Evolutionary conservation across 352 stramenopile genomes (phyloP), one percentile per base, ranked within the genome.

Genomic region (Lagenidium sp.): DNA sequence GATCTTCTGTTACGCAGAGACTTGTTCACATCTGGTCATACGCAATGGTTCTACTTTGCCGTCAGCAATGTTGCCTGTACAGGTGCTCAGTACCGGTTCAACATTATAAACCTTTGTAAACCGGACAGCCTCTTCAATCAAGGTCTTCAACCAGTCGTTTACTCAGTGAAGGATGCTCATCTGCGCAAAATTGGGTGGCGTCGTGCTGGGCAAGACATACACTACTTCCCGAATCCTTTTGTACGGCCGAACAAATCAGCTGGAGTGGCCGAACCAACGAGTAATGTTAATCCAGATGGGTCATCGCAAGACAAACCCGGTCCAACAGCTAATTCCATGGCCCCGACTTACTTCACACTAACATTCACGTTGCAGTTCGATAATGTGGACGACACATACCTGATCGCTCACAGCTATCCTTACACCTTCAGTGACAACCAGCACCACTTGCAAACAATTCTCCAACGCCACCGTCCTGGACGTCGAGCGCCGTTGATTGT

Each of bases 31-130:
- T 58, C 40, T 0, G 70, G 81, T 0, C 71, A 95, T 41, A 94
- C 71, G 53, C 85, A 97, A 60, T 98, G 92, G 92, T 98, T 97
- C 44, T 97, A 97, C 50, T 98, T 98, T 55, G 70, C 68, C 2
- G 59, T 97, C n/a, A 78, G 65, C 37, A 95, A 95, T 42, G 61
- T 79, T 6, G 0, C 6, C 8, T 46, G 63, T 2, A 3, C 37
- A 1, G 13, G 8, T 15, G 15, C 6, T 70, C n/a, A 68, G 22
- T 91, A 87, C 41, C 85, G 71, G 1, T 96, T 98, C 56, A 93
- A 96, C 50, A 91, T 98, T 43, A 46, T 96, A 15, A 98, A 98
- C 44, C 34, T 98, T 28, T 95, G 81, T 46, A 98, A 98, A 34
- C 70, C 83, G 5, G 86, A 96, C 46, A 94, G 74, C 4, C 44